Percentiles rank a stretch among this genome's conserved stretches.
Evolutionary conservation across 345 rosid species (phyloP).

Genomic region (Durio zibethinus): DNA sequence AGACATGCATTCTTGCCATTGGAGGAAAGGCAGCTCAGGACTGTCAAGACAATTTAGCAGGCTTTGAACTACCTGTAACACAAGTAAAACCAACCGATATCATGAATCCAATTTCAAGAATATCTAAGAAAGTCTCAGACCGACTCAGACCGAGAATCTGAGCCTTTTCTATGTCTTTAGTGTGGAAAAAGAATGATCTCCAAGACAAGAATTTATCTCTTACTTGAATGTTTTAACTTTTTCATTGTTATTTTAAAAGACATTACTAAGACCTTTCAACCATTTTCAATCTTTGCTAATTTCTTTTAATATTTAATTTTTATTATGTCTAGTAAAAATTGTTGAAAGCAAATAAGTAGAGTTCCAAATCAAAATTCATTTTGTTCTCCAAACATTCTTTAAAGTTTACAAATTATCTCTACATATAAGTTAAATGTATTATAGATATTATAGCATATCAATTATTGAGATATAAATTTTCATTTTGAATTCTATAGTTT

Average conservation of each 20-base stretch:
- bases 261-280: background rate
- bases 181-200: background rate
- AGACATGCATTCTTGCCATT: slow-evolving; percentile 97
- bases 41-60: slow-evolving; percentile 87
- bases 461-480: background rate
- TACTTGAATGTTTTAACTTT: background rate
- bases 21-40: slow-evolving; percentile 98
- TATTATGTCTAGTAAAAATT: background rate
- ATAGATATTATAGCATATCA: background rate
- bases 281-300: background rate
- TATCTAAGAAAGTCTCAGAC: slow-evolving; percentile 3
- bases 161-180: background rate
- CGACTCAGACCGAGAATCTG: slow-evolving; percentile 7
- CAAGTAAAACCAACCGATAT: slow-evolving; percentile 18
- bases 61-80: slow-evolving; percentile 79
- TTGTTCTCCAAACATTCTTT: background rate
- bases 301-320: background rate
- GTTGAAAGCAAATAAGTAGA: background rate
- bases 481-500: background rate
- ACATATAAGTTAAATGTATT: background rate
- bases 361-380: background rate
- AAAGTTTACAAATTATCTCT: background rate
- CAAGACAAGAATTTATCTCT: background rate
- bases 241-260: background rate
- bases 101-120: slow-evolving; percentile 7